A percentile compares a stretch with the other conserved stretches of the same genome.
These are phyloP conservation scores for Tuber magnatum DNA, from an alignment of 495 filamentous ascomycete genomes.

Conservation along the genomic window DNA sequence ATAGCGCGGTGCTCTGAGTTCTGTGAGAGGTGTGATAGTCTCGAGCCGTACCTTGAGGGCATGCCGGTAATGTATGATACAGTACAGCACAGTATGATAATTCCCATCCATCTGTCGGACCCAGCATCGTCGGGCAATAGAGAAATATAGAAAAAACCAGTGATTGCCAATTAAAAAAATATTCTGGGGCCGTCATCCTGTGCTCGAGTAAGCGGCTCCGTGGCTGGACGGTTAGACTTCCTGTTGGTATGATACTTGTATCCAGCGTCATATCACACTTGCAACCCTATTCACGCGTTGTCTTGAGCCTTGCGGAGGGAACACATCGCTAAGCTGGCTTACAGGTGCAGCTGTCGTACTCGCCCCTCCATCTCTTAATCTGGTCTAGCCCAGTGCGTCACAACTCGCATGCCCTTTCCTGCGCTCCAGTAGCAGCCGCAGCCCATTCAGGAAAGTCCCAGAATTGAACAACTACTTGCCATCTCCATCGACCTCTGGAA, in stretches of 20 bases:
- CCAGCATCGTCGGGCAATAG: not conserved
- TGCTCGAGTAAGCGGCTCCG: not conserved
- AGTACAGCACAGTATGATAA: not conserved
- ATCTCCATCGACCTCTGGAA: not conserved
- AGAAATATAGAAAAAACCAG: not conserved
- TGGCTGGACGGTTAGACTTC: not conserved
- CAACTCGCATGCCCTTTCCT: not conserved
- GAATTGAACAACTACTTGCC: not conserved
- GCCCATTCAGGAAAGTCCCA: not conserved
- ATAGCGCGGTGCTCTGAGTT: no score
- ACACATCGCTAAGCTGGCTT: not conserved
- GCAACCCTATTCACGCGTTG: not conserved
- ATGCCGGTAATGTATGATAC: not conserved
- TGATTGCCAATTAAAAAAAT: not conserved
- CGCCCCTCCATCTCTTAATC: not conserved
- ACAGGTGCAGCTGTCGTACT: not conserved
- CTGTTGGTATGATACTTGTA: no score
- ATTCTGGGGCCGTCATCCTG: not conserved
- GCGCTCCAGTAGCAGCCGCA: not conserved
- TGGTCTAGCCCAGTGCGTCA: not conserved
- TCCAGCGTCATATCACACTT: not conserved
- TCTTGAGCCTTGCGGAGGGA: not conserved
- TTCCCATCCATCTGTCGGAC: not conserved
- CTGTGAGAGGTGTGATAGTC: not conserved
- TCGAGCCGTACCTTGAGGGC: not conserved